phyloP scores from a whole-genome alignment of 371 early-diverging fungal species.

The Mucor indicus region DNA sequence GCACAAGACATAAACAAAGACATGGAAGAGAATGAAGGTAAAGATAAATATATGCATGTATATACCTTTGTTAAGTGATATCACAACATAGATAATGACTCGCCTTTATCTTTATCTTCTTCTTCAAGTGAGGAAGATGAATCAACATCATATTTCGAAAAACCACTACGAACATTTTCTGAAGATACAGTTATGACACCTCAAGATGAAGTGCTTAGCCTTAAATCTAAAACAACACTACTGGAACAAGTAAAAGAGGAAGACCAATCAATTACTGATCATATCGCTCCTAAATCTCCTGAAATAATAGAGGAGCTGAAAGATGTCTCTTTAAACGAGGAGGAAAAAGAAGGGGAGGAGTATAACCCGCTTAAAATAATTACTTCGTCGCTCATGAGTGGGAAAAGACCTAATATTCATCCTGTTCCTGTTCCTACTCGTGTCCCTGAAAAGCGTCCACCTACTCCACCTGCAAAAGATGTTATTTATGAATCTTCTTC shows the following conservation, averaged over 20 bases:
- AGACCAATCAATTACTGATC: no score
- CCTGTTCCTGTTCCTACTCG: slow-evolving; percentile 9
- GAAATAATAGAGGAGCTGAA: no score
- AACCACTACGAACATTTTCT: slow-evolving; percentile 13
- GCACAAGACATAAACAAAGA: neutral
- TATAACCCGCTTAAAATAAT: slow-evolving; percentile 13
- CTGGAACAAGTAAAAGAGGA: no score
- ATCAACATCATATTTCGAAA: slow-evolving; percentile 13
- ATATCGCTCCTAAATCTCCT: no score
- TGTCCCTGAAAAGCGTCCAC: neutral
- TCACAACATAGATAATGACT: no score
- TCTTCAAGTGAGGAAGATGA: no score
- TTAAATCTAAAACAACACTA: no score
- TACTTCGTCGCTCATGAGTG: slow-evolving; percentile 11
- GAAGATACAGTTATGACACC: slow-evolving; percentile 13
- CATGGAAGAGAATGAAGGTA: neutral
- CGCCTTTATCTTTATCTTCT: no score
- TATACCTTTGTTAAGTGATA: neutral
- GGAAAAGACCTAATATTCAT: slow-evolving; percentile 3
- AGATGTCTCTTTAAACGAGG: no score
- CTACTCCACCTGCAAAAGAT: slow-evolving; percentile 5
- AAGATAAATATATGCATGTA: neutral
- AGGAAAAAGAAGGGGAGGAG: neutral
- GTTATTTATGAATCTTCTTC: neutral
- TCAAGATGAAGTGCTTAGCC: no score